Percentiles rank a stretch among this genome's conserved stretches.
Conservation (phyloP, 2,329 filamentous ascomycete species). For the Exophiala spinifera region DNA sequence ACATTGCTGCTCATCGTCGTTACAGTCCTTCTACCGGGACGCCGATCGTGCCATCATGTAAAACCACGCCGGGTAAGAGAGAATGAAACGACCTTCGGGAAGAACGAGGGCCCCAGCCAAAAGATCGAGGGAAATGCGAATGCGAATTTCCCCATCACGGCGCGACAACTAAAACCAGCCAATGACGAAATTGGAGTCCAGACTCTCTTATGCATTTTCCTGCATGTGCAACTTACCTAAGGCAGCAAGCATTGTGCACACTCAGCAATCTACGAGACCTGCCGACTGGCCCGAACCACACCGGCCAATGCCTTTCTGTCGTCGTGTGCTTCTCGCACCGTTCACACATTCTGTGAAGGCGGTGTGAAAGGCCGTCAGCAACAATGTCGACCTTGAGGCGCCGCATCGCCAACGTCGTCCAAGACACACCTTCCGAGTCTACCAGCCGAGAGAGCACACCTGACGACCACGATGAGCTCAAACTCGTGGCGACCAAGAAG, state of each 20-base stretch:
- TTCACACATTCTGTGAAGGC: background rate
- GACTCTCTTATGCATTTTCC: background rate
- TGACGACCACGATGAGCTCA: constrained; percentile 42
- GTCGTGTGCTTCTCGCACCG: background rate
- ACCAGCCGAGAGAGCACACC: constrained; percentile 28
- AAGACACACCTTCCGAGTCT: constrained; percentile 27
- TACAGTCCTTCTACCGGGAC: constrained; percentile 2
- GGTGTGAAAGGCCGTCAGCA: background rate
- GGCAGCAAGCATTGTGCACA: background rate
- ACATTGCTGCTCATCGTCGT: constrained; percentile 23
- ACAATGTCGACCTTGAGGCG: constrained; percentile 42
- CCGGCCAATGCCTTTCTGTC: background rate
- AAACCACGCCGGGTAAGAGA: background rate
- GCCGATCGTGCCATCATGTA: constrained; percentile 11
- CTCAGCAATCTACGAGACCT: background rate
- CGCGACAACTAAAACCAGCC: background rate
- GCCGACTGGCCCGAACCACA: background rate
- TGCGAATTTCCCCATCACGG: background rate
- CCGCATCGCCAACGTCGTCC: constrained; percentile 39
- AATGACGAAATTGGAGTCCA: constrained; percentile 2
- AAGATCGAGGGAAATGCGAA: background rate
- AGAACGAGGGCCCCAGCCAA: background rate
- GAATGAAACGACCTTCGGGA: background rate
- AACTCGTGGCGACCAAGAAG: constrained; percentile 51
- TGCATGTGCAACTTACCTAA: constrained; percentile 12